Evolutionary conservation across 108 stramenopile species (phyloP).

Genomic region (Schizochytrium sp.): DNA sequence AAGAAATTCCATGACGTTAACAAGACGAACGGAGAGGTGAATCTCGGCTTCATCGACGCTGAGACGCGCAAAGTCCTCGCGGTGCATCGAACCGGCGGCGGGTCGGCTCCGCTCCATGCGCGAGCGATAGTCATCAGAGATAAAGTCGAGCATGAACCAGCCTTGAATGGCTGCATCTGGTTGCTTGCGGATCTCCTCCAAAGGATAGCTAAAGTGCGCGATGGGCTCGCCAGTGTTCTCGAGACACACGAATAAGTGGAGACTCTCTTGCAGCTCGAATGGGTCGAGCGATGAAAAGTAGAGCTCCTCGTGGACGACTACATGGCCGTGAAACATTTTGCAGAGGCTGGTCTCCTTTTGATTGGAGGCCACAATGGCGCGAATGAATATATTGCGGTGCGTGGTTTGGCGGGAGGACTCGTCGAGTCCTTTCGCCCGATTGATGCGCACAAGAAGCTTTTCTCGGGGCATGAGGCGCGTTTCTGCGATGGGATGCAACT

Average conservation of each 20-base stretch:
- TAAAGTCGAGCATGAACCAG: neutral
- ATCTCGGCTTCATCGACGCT: neutral
- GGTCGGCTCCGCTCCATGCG: neutral
- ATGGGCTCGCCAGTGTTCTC: neutral
- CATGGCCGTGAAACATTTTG: conserved; percentile 1
- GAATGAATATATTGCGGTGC: neutral
- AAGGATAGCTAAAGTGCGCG: neutral
- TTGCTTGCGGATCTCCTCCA: neutral
- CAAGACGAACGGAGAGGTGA: neutral
- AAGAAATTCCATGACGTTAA: neutral
- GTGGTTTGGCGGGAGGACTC: neutral
- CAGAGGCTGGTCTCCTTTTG: neutral
- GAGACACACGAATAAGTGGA: neutral
- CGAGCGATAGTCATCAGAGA: neutral
- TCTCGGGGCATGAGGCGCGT: neutral
- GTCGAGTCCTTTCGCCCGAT: neutral
- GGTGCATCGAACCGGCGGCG: neutral
- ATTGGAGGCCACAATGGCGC: neutral
- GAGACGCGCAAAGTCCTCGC: neutral
- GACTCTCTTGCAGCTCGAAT: neutral
- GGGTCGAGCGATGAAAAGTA: neutral
- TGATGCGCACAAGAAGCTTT: neutral
- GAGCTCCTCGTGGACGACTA: neutral
- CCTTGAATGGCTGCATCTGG: neutral
- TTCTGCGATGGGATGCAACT: neutral